Base-by-base conservation (phyloP, 805 yeast genomes). In the Lachancea dasiensis region DNA sequence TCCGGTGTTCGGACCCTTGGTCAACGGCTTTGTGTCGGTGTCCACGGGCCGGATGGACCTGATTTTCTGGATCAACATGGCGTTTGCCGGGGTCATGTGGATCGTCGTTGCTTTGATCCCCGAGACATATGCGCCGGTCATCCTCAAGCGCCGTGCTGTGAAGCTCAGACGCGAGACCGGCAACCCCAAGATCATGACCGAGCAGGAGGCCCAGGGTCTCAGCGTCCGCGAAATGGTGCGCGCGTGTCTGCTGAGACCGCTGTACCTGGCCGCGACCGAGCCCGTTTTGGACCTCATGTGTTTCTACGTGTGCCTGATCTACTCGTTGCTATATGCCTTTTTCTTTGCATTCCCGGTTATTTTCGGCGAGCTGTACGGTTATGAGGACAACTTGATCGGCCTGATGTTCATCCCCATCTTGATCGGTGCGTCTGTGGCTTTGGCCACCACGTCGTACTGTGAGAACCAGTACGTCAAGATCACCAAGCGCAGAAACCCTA, bases 341-440 rank as follows among this genome's bases (percentile, higher is more conserved):
- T 87, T 87, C 77, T 87, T 86, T 65, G 96, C 97, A 0, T 87
- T 83, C 64, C 97, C 97, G 4, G 95, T 81, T 37, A 85, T 87
- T 36, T 87, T 87, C 60, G 73, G 70, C 39, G 82, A 79, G 39
- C 69, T 86, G 38, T 84, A 87, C 54, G 86, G 79, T 33, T 86
- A 69, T 62, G 70, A 79, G 48, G 95, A 86, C 60, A 84, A 85
- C 50, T 68, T 70, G 36, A 77, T 83, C 48, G 96, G 96, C 24
- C 65, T 87, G 50, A 85, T 89, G 95, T 73, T 84, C 50, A 81
- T 87, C 52, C 95, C 96, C 17, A 87, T 87, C 52, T 65, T 87
- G 46, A 85, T 87, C 42, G 97, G 97, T 47, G 95, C 95, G 1
- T 60, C 67, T 11, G 60, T 78, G 28, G 95, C 95, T 0, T 66